Percentiles rank a stretch among this genome's conserved stretches.
Conservation (phyloP, 2,329 filamentous ascomycete genomes). For the Chaetomium strumarium region DNA sequence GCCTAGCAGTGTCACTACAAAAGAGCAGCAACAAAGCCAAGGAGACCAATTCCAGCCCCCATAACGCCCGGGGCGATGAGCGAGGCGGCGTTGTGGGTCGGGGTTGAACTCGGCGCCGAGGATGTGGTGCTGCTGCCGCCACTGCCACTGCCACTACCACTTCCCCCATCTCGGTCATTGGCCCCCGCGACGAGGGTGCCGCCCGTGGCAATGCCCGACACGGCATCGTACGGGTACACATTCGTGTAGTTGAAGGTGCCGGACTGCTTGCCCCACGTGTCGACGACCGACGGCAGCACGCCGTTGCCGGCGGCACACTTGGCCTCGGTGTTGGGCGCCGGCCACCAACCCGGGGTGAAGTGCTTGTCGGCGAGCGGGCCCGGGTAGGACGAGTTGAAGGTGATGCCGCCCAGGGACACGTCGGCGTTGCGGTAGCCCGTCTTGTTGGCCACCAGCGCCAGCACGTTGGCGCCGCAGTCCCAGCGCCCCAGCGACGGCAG, state of each 20-base stretch:
- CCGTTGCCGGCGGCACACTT: slow-evolving; percentile 15
- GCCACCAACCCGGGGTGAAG: slow-evolving; percentile 28
- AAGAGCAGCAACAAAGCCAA: slow-evolving; percentile 1
- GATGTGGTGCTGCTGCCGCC: not conserved
- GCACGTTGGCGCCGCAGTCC: slow-evolving; percentile 69
- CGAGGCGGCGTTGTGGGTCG: not conserved
- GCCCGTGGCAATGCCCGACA: slow-evolving; percentile 37
- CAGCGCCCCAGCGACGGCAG: slow-evolving; percentile 64
- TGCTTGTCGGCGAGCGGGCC: slow-evolving; percentile 6
- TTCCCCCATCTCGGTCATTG: not conserved
- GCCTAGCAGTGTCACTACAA: not conserved
- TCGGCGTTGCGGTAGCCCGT: slow-evolving; percentile 47
- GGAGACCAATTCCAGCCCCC: not conserved
- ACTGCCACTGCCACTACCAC: not conserved
- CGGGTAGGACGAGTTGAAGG: slow-evolving; percentile 15
- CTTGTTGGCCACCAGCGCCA: slow-evolving; percentile 51
- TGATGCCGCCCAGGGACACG: slow-evolving; percentile 8
- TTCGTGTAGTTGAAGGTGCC: slow-evolving; percentile 20
- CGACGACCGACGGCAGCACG: slow-evolving; percentile 12
- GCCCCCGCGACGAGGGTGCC: slow-evolving; percentile 5
- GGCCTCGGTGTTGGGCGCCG: slow-evolving; percentile 15
- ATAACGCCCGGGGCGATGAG: not conserved
- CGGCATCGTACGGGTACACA: slow-evolving; percentile 38
- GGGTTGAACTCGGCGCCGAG: not conserved
- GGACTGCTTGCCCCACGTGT: slow-evolving; percentile 12